Evolutionary conservation across 495 filamentous ascomycete species (phyloP), one percentile per base, ranked within the genome.

Genomic region (Ramalina peruviana): DNA sequence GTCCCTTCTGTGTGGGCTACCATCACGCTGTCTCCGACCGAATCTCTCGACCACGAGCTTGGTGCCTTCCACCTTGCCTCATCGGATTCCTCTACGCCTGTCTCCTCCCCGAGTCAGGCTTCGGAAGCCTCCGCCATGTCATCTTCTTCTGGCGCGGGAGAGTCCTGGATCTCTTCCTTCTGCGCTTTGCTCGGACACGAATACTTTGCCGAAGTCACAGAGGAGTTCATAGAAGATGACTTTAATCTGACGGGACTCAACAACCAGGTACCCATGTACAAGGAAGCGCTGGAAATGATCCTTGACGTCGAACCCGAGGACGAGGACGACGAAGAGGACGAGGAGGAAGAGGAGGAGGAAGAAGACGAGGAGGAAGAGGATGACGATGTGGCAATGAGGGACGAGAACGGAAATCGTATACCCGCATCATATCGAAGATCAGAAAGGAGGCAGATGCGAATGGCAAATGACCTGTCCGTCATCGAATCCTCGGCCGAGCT

Each of bases 211-310:
- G 92, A 98, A 66, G 89, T 98, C 39, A 88, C 86, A 19, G 92
- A 98, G 67, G 92, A 98, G 53, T 98, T 98, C 62, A 97, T 98
- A 58, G 92, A 98, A 65, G 92, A 98, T 79, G 92, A 98, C 63
- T 98, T 98, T 71, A 98, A 98, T 68, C 73, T 98, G 48, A 98
- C 92, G 4, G 92, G 92, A 20, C 74, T 98, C 53, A 86, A 94
- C 67, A 84, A 79, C 33, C 88, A 96, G 68, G 92, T 98, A 45
- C 85, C 88, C 49, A 96, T 95, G 89, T 98, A 98, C 63, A 98
- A 97, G 65, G 92, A 98, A 69, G 92, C 92, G 0, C 62, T 81
- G 48, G 79, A 98, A 75, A 97, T 98, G 92, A 97, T 98, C 54
- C 75, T 98, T 37, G 92, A 98, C 57, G 93, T 98, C 42, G 92